These are phyloP conservation scores for Chernovozyma sophiae-reginae DNA, from an alignment of 1,139 yeast genomes.

Conservation along the genomic window DNA sequence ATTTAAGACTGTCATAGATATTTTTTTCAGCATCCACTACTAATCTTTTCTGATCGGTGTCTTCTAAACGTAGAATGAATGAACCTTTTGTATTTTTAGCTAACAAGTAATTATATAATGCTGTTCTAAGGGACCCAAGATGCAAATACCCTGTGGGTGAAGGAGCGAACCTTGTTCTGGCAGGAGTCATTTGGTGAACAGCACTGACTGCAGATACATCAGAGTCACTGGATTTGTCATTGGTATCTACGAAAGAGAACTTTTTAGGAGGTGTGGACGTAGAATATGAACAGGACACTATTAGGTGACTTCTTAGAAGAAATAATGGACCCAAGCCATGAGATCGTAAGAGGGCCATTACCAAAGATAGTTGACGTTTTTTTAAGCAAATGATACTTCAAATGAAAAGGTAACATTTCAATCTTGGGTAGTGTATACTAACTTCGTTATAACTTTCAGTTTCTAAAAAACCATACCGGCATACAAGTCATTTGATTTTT, in stretches of 20 bases:
- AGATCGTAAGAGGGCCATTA: no score
- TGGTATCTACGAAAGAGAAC: not conserved
- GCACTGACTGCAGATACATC: constrained; percentile 8
- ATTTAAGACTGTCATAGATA: constrained; percentile 66
- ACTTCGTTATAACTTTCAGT: no score
- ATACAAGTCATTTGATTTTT: no score
- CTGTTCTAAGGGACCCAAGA: constrained; percentile 89
- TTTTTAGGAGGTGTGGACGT: not conserved
- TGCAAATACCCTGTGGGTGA: constrained; percentile 96
- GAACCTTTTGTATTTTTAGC: constrained; percentile 80
- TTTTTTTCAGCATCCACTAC: constrained; percentile 80
- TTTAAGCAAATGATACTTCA: no score
- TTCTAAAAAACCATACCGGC: no score
- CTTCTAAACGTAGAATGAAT: constrained; percentile 81
- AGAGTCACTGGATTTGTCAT: no score
- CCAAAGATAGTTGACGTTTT: no score
- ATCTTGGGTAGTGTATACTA: no score
- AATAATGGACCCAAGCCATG: no score
- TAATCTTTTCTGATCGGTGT: constrained; percentile 80
- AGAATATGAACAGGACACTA: not conserved
- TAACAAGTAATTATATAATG: constrained; percentile 78
- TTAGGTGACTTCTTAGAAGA: no score
- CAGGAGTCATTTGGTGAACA: constrained; percentile 54
- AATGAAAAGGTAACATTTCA: no score
- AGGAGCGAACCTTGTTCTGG: constrained; percentile 92